Evolutionary conservation across 805 yeast genomes (phyloP).

Genomic region (Wickerhamiella dianesei): DNA sequence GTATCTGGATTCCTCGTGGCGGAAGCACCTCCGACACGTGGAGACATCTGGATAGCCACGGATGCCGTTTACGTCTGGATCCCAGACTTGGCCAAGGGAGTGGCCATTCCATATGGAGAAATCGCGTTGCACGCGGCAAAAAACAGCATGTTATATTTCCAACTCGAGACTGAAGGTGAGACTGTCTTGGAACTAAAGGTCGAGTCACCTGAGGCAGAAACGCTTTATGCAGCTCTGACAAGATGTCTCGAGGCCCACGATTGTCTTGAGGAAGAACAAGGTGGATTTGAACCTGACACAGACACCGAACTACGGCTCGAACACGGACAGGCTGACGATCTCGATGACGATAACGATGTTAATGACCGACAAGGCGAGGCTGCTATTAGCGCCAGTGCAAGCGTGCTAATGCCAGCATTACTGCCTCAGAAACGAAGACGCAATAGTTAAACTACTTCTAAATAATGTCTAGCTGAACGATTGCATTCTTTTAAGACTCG

Average conservation of each 20-base stretch:
- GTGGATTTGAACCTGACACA: not conserved
- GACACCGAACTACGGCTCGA: not conserved
- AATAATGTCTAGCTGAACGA: not conserved
- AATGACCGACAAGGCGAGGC: not conserved
- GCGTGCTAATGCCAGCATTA: not conserved
- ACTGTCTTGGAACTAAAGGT: not conserved
- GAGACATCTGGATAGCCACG: constrained; percentile 18
- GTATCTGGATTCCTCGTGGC: constrained; percentile 3
- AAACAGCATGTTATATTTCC: constrained; percentile 14
- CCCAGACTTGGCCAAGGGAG: constrained; percentile 10
- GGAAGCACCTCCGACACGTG: not conserved
- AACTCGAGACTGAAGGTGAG: constrained; percentile 10
- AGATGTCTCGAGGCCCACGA: not conserved
- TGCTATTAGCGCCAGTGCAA: not conserved
- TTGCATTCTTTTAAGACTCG: not conserved
- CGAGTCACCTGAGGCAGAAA: not conserved
- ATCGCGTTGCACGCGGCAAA: constrained; percentile 21
- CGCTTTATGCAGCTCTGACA: not conserved
- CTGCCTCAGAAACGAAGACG: not conserved
- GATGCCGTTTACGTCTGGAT: constrained; percentile 21
- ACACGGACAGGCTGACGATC: constrained; percentile 1
- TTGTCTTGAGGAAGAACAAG: not conserved
- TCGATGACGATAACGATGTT: not conserved
- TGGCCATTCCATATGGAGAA: constrained; percentile 15
- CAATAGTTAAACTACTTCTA: not conserved